A percentile compares a stretch with the other conserved stretches of the same genome.
These are phyloP conservation scores for Cryphonectria parasitica DNA, from an alignment of 2,329 filamentous ascomycete species.

Conservation along the genomic window DNA sequence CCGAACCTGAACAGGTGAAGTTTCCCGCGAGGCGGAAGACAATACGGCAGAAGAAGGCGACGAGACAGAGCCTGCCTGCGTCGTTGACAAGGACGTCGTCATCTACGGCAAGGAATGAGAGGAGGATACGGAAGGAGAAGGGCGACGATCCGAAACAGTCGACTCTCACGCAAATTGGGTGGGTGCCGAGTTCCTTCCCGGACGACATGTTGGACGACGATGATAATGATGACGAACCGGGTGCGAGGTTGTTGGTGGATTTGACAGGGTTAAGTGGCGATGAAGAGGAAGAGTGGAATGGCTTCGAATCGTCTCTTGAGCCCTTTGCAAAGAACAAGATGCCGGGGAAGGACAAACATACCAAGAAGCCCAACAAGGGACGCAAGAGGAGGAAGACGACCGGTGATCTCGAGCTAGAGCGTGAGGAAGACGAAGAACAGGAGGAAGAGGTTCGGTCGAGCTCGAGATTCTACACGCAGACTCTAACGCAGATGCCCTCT, in stretches of 20 bases:
- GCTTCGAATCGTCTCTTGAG: background rate
- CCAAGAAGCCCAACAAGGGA: background rate
- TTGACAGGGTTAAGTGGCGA: background rate
- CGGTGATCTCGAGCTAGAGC: constrained; percentile 1
- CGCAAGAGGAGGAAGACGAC: constrained; percentile 21
- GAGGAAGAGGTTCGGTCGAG: constrained; percentile 29
- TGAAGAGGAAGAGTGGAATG: constrained; percentile 14
- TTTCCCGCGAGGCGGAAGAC: constrained; percentile 36
- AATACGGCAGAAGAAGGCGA: constrained; percentile 14
- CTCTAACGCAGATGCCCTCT: constrained; percentile 40
- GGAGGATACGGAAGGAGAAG: background rate
- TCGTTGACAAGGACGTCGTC: constrained; percentile 5
- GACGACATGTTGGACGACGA: constrained; percentile 14
- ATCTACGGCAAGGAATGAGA: background rate
- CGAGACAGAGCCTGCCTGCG: constrained; percentile 23
- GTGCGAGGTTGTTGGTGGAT: constrained; percentile 22
- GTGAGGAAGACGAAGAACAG: constrained; percentile 31
- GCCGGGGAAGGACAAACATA: constrained; percentile 7
- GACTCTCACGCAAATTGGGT: constrained; percentile 41
- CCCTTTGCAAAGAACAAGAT: background rate
- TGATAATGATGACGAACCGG: constrained; percentile 16
- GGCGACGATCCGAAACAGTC: constrained; percentile 35
- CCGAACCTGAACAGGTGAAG: constrained; percentile 34
- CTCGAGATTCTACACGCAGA: constrained; percentile 41
- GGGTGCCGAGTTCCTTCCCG: constrained; percentile 27